phyloP scores from a whole-genome alignment of 108 stramenopile species.

The Stephanodiscus triporus region DNA sequence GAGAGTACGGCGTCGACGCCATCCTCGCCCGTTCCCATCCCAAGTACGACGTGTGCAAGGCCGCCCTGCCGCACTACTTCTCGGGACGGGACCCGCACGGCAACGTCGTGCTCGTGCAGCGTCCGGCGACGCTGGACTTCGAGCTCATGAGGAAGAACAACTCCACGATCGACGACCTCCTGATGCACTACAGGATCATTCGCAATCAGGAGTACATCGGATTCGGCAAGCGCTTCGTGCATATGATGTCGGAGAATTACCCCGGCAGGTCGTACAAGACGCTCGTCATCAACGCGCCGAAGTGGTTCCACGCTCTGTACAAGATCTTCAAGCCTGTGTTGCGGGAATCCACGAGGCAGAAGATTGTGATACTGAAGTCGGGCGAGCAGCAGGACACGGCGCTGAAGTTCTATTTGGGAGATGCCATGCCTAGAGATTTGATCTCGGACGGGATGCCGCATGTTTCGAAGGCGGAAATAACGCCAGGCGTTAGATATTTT shows the following conservation, averaged over 20 bases:
- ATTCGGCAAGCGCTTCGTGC: conserved; percentile 67
- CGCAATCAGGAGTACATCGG: conserved; percentile 60
- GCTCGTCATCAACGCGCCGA: conserved; percentile 75
- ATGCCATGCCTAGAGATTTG: conserved; percentile 48
- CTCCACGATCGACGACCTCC: conserved; percentile 62
- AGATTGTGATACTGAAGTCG: conserved; percentile 64
- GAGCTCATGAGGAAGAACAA: conserved; percentile 55
- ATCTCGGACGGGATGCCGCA: conserved; percentile 20
- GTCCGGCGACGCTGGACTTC: conserved; percentile 60
- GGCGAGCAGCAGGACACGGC: conserved; percentile 61
- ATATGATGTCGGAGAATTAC: conserved; percentile 72
- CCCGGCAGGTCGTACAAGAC: conserved; percentile 76
- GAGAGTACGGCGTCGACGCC: conserved; percentile 59
- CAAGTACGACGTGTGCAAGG: conserved; percentile 72
- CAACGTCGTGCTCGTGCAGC: conserved; percentile 64
- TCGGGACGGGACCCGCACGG: conserved; percentile 62
- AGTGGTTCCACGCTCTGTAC: conserved; percentile 73
- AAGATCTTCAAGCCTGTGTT: conserved; percentile 69
- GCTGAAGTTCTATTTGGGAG: conserved; percentile 58
- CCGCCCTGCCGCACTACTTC: conserved; percentile 66
- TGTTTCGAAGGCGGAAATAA: not conserved
- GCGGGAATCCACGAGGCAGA: conserved; percentile 72
- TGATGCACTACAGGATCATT: conserved; percentile 64
- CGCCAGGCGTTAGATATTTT: conserved; percentile 21
- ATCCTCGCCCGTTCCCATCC: conserved; percentile 65